A percentile compares a stretch with the other conserved stretches of the same genome.
These are phyloP conservation scores for Gynostemma pentaphyllum DNA, from an alignment of 306 rosid genomes.

Conservation along the genomic window DNA sequence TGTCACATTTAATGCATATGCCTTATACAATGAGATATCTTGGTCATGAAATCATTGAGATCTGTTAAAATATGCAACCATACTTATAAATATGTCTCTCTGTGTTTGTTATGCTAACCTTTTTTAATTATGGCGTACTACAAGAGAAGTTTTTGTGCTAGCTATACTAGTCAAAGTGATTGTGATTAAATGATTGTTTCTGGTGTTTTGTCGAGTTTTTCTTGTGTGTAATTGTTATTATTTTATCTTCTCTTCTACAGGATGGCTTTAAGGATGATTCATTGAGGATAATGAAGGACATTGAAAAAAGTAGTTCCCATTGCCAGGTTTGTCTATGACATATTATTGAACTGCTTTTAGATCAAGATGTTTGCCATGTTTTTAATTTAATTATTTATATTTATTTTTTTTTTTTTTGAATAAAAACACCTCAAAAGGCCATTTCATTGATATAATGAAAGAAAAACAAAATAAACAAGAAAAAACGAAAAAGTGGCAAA, in stretches of 20 bases:
- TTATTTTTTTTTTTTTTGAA: background rate
- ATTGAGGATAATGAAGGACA: slow-evolving; percentile 67
- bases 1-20: no score
- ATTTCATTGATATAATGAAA: background rate
- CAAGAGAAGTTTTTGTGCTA: background rate
- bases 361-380: background rate
- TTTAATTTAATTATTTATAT: background rate
- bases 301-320: slow-evolving; percentile 37
- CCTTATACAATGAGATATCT: no score
- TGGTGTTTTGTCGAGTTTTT: background rate
- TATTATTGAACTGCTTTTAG: background rate
- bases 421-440: no score
- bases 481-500: no score
- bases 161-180: background rate
- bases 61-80: no score
- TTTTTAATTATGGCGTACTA: background rate
- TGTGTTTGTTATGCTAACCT: background rate
- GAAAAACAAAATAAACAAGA: no score
- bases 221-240: background rate
- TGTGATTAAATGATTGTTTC: background rate
- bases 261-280: slow-evolving; percentile 91
- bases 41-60: no score
- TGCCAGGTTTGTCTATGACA: slow-evolving; percentile 59
- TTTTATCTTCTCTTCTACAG: slow-evolving; percentile 29
- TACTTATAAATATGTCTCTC: background rate